Conservation (phyloP, 2,329 filamentous ascomycete species). For the Dactylella cylindrospora region DNA sequence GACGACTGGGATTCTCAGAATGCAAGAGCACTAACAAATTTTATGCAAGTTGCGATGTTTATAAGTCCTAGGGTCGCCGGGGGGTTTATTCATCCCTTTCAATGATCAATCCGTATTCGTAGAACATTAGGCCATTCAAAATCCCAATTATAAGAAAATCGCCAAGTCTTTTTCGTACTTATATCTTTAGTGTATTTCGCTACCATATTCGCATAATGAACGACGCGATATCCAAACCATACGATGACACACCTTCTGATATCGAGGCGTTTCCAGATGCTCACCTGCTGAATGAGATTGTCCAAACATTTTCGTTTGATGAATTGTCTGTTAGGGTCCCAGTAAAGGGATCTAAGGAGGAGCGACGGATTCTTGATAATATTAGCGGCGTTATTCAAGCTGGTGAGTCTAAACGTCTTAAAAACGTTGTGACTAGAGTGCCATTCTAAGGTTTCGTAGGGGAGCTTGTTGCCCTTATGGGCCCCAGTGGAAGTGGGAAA, state of each 20-base stretch:
- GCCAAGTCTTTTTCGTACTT: no score
- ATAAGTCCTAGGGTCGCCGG: no score
- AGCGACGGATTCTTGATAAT: conserved; percentile 37
- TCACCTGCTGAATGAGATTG: conserved; percentile 39
- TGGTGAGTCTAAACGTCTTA: conserved; percentile 9
- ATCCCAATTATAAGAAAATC: no score
- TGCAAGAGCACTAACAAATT: no score
- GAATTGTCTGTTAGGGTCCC: conserved; percentile 14
- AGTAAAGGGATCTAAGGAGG: conserved; percentile 31
- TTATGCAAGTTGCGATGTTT: no score
- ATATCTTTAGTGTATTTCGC: no score
- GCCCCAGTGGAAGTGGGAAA: conserved; percentile 71
- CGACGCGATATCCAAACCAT: conserved; percentile 7
- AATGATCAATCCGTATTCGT: no score
- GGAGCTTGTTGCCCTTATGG: conserved; percentile 78
- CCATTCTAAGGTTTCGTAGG: conserved; percentile 54
- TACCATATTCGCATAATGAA: conserved; percentile 9
- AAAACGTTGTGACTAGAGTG: background rate
- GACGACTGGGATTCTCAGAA: no score
- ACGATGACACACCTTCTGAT: conserved; percentile 14
- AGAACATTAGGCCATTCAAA: no score
- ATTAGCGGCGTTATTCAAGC: conserved; percentile 39
- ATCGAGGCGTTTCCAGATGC: conserved; percentile 36
- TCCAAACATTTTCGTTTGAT: conserved; percentile 30
- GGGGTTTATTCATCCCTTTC: no score